Evolutionary conservation across 129 eudicot species (phyloP).

Genomic region (Chrysanthemum lavandulifolium): DNA sequence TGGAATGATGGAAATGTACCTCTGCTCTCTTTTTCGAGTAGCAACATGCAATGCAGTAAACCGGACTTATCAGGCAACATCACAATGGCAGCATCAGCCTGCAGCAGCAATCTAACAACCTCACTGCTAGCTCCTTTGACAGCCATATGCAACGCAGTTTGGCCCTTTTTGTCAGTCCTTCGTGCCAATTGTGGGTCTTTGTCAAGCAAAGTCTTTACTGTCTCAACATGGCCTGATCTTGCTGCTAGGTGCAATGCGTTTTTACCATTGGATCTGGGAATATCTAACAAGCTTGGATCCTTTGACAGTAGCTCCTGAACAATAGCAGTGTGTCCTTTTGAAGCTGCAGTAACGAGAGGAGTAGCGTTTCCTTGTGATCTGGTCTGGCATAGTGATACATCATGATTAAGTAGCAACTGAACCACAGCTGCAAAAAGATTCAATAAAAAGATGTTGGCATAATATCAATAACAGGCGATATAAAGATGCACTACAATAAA

Average conservation of each 20-base stretch:
- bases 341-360: conserved; percentile 70
- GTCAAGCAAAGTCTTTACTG: conserved; percentile 53
- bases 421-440: conserved; percentile 56
- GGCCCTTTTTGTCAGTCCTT: conserved; percentile 75
- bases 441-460: conserved; percentile 15
- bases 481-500: background rate
- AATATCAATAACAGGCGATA: background rate
- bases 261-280: conserved; percentile 63
- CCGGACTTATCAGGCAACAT: conserved; percentile 74
- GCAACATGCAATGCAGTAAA: conserved; percentile 83
- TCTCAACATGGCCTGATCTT: conserved; percentile 69
- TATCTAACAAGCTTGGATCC: conserved; percentile 50
- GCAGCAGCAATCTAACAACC: conserved; percentile 63
- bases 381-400: conserved; percentile 55
- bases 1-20: conserved; percentile 37
- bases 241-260: conserved; percentile 76
- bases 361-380: conserved; percentile 59
- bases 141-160: conserved; percentile 86
- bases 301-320: conserved; percentile 64
- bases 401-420: conserved; percentile 62
- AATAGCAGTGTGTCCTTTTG: conserved; percentile 63
- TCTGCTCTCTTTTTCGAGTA: conserved; percentile 68
- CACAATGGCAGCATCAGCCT: conserved; percentile 66
- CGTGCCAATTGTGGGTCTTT: conserved; percentile 66
- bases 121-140: conserved; percentile 67